phyloP scores from a whole-genome alignment of 2,329 filamentous ascomycete species.

The Pyricularia sp. region DNA sequence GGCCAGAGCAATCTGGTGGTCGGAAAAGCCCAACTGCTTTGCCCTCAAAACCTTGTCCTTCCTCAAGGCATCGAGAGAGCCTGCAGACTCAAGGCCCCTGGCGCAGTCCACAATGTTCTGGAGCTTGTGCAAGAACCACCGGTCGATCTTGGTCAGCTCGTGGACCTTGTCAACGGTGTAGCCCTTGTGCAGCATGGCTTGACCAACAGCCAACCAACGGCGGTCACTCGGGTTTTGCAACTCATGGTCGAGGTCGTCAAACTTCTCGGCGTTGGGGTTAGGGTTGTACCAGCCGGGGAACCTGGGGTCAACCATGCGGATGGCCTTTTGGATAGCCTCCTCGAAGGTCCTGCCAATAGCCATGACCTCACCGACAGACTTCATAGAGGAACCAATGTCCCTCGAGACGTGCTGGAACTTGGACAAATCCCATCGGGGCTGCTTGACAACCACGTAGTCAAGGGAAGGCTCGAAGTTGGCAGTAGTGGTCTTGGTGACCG shows the following conservation, averaged over 20 bases:
- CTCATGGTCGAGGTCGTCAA: conserved; percentile 82
- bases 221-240: conserved; percentile 90
- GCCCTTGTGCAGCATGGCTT: conserved; percentile 94
- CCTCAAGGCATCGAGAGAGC: conserved; percentile 71
- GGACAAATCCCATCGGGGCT: conserved; percentile 92
- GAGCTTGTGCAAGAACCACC: conserved; percentile 71
- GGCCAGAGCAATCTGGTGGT: conserved; percentile 82
- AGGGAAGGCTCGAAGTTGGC: conserved; percentile 97
- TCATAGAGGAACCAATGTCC: conserved; percentile 96
- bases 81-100: conserved; percentile 70
- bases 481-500: conserved; percentile 91
- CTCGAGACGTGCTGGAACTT: conserved; percentile 99
- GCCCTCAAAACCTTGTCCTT: conserved; percentile 80
- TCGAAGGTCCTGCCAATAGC: conserved; percentile 97
- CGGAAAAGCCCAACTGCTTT: conserved; percentile 96
- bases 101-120: conserved; percentile 93
- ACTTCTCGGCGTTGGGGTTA: conserved; percentile 54
- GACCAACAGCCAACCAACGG: conserved; percentile 91
- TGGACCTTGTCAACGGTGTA: conserved; percentile 89
- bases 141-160: conserved; percentile 69
- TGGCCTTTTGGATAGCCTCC: conserved; percentile 98
- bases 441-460: conserved; percentile 98
- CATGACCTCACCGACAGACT: conserved; percentile 98
- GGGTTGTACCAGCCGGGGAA: conserved; percentile 72
- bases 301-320: conserved; percentile 86